Evolutionary conservation across 2,329 filamentous ascomycete genomes (phyloP).

Genomic region (Penicillium brevicompactum): DNA sequence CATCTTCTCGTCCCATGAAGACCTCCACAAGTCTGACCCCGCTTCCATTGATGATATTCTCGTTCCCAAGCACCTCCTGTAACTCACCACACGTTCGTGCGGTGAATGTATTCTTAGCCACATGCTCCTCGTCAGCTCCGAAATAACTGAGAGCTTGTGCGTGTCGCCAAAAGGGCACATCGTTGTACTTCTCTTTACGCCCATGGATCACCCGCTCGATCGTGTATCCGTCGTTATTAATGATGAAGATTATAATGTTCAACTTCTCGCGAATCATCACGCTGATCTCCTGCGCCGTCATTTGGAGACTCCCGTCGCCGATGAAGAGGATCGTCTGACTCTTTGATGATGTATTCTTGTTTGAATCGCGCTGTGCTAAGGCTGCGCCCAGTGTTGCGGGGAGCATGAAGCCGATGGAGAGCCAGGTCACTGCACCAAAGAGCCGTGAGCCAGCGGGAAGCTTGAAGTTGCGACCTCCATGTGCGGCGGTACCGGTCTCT

Average conservation of each 20-base stretch:
- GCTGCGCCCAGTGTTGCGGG: slow-evolving; percentile 59
- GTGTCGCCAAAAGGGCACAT: slow-evolving; percentile 56
- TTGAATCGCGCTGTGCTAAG: slow-evolving; percentile 47
- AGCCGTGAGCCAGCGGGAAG: slow-evolving; percentile 53
- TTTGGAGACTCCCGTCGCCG: slow-evolving; percentile 66
- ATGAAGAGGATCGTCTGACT: slow-evolving; percentile 61
- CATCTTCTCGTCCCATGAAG: slow-evolving; percentile 43
- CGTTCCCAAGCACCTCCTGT: slow-evolving; percentile 40
- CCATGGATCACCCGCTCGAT: slow-evolving; percentile 63
- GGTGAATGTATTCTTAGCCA: slow-evolving; percentile 43
- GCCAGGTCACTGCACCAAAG: slow-evolving; percentile 59
- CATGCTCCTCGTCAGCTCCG: slow-evolving; percentile 42
- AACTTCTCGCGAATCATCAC: slow-evolving; percentile 62
- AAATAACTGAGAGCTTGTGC: slow-evolving; percentile 53
- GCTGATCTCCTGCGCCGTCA: slow-evolving; percentile 67
- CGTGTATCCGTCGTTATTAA: slow-evolving; percentile 64
- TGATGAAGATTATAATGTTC: slow-evolving; percentile 53
- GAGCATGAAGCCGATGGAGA: slow-evolving; percentile 64
- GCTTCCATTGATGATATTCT: slow-evolving; percentile 39
- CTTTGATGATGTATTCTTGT: slow-evolving; percentile 23
- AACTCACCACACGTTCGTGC: slow-evolving; percentile 52
- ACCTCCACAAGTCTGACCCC: slow-evolving; percentile 48
- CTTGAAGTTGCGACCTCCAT: slow-evolving; percentile 55
- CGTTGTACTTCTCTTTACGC: slow-evolving; percentile 56
- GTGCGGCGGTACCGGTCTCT: slow-evolving; percentile 61